These are phyloP conservation scores for Stephania yunnanensis DNA, from an alignment of 164 flowering plant species.

Conservation along the genomic window DNA sequence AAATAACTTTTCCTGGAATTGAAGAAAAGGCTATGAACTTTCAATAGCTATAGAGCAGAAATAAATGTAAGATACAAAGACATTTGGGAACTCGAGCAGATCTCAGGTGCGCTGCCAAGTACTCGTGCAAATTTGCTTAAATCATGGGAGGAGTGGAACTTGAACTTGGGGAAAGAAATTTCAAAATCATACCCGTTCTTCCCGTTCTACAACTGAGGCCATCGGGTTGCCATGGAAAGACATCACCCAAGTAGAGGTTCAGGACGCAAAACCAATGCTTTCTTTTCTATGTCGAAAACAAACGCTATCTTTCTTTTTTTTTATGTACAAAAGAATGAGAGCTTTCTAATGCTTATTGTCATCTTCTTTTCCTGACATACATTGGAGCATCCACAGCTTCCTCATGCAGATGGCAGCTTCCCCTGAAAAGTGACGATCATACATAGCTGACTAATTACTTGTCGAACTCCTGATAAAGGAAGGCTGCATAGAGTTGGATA, in stretches of 20 bases:
- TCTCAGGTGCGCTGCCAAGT: too few species aligned
- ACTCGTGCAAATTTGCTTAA: too few species aligned
- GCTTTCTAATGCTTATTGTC: not conserved
- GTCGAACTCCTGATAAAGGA: conserved; percentile 17
- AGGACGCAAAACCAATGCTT: not conserved
- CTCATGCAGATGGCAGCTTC: conserved; percentile 6
- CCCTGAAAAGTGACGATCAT: conserved; percentile 22
- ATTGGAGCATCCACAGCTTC: not conserved
- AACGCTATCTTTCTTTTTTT: too few species aligned
- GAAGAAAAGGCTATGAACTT: too few species aligned
- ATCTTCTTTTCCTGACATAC: not conserved
- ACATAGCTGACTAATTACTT: conserved; percentile 21
- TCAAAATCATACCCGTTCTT: not conserved
- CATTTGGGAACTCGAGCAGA: too few species aligned
- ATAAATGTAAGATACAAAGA: too few species aligned
- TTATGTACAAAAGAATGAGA: not conserved
- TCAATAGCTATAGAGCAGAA: too few species aligned
- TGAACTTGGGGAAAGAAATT: not conserved
- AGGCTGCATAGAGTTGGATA: conserved; percentile 12
- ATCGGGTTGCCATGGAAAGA: not conserved
- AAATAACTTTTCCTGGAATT: too few species aligned
- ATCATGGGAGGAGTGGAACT: not conserved
- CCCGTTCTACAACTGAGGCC: not conserved
- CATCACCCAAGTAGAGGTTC: not conserved
- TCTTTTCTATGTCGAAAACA: not conserved